Evolutionary conservation across 2,329 filamentous ascomycete genomes (phyloP).

Genomic region (Seiridium unicorne): DNA sequence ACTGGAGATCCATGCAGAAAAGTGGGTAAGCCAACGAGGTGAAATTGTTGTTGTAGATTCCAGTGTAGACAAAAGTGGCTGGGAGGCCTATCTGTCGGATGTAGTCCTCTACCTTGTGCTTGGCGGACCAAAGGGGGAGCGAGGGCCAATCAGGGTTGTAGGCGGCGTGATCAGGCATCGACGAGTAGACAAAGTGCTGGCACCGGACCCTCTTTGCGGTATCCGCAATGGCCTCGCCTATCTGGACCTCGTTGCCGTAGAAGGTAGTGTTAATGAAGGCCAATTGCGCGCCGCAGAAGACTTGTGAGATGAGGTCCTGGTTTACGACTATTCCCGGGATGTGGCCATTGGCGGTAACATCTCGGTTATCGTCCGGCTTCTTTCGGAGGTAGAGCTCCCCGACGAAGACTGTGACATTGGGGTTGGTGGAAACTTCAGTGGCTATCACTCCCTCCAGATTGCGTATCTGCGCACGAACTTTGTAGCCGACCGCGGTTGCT

Average conservation of each 20-base stretch:
- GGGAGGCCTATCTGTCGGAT: slow-evolving; percentile 78
- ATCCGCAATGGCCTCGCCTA: slow-evolving; percentile 84
- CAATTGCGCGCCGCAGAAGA: slow-evolving; percentile 81
- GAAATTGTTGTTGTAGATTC: slow-evolving; percentile 99
- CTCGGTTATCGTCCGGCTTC: slow-evolving; percentile 49
- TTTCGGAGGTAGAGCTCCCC: slow-evolving; percentile 63
- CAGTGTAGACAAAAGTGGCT: slow-evolving; percentile 91
- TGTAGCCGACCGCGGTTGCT: slow-evolving; percentile 89
- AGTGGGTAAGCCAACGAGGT: slow-evolving; percentile 88
- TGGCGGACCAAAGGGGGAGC: slow-evolving; percentile 86
- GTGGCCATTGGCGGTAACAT: slow-evolving; percentile 67
- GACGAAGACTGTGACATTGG: slow-evolving; percentile 68
- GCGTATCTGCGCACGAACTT: slow-evolving; percentile 87
- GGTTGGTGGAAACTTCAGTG: slow-evolving; percentile 76
- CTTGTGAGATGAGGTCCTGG: slow-evolving; percentile 66
- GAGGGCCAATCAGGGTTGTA: slow-evolving; percentile 77
- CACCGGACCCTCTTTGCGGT: slow-evolving; percentile 82
- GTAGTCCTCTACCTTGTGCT: slow-evolving; percentile 91
- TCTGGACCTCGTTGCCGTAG: slow-evolving; percentile 89
- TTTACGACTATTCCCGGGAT: slow-evolving; percentile 68
- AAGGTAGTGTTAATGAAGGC: slow-evolving; percentile 99
- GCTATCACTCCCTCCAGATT: slow-evolving; percentile 86
- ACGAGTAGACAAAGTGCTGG: slow-evolving; percentile 92
- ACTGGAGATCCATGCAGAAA: slow-evolving; percentile 89
- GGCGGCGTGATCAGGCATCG: slow-evolving; percentile 90